These are phyloP conservation scores for Melaleuca quinquenervia DNA, from an alignment of 345 rosid genomes.

Conservation along the genomic window DNA sequence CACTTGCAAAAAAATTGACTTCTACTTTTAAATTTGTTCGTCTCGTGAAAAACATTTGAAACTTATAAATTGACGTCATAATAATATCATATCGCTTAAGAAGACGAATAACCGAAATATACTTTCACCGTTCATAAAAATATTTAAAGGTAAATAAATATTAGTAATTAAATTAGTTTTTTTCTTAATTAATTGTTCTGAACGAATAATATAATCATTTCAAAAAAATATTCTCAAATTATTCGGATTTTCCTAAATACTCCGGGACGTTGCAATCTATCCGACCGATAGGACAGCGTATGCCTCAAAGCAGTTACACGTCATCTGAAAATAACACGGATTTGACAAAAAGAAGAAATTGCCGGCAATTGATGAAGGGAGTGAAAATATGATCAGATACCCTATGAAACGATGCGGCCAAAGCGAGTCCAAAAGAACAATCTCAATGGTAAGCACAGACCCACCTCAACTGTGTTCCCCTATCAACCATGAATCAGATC, in stretches of 20 bases:
- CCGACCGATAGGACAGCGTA: background rate
- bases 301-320: background rate
- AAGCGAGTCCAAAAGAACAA: background rate
- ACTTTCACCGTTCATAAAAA: background rate
- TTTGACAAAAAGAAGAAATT: background rate
- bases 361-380: background rate
- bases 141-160: too few species aligned
- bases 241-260: background rate
- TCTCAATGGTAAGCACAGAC: background rate
- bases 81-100: background rate
- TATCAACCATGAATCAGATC: background rate
- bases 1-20: too few species aligned
- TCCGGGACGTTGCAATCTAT: background rate
- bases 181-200: background rate
- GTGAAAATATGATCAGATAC: background rate
- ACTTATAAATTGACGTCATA: too few species aligned
- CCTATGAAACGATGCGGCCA: background rate
- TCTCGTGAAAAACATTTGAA: too few species aligned
- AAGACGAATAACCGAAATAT: background rate
- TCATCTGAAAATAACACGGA: background rate
- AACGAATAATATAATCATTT: rapidly evolving
- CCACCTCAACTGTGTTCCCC: background rate
- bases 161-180: too few species aligned
- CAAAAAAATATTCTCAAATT: rapidly evolving
- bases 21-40: too few species aligned